A percentile compares a stretch with the other conserved stretches of the same genome.
phyloP scores from a whole-genome alignment of 352 stramenopile genomes.

The Globisporangium viniferum region DNA sequence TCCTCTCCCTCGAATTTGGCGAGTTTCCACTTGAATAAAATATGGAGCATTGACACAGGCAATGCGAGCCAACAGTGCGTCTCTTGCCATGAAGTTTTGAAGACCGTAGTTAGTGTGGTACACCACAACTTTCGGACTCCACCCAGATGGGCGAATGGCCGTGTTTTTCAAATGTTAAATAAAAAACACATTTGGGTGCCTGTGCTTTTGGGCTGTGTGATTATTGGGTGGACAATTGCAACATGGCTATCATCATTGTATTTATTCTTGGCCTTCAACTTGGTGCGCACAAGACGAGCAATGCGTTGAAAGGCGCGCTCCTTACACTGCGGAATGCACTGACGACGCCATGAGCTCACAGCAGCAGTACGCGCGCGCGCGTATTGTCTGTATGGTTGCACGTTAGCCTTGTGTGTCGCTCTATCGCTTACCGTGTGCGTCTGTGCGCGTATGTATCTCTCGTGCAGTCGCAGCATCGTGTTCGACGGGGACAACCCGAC shows the following conservation, averaged over 20 bases:
- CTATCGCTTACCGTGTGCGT: not conserved
- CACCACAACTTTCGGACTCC: too few relatives aligned
- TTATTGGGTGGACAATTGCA: not conserved
- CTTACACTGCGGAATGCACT: not conserved
- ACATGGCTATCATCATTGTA: not conserved
- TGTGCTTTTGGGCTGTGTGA: too few relatives aligned
- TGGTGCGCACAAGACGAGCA: not conserved
- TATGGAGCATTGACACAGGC: not conserved
- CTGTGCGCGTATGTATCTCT: not conserved
- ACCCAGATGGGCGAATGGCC: too few relatives aligned
- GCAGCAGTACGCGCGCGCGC: not conserved
- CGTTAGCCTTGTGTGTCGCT: not conserved
- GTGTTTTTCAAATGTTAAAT: too few relatives aligned
- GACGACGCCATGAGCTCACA: not conserved
- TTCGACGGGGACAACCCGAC: slow-evolving; percentile 29
- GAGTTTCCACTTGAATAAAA: not conserved
- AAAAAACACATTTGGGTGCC: too few relatives aligned
- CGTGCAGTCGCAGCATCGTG: slow-evolving; percentile 1
- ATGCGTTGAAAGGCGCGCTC: not conserved
- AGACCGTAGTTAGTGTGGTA: too few relatives aligned
- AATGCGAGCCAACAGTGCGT: not conserved
- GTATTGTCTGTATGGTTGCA: too few relatives aligned
- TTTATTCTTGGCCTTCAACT: not conserved
- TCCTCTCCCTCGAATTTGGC: not conserved
- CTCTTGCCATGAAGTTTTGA: not conserved